phyloP scores from a whole-genome alignment of 331 rosid genomes.

The Pyracantha coccinea region DNA sequence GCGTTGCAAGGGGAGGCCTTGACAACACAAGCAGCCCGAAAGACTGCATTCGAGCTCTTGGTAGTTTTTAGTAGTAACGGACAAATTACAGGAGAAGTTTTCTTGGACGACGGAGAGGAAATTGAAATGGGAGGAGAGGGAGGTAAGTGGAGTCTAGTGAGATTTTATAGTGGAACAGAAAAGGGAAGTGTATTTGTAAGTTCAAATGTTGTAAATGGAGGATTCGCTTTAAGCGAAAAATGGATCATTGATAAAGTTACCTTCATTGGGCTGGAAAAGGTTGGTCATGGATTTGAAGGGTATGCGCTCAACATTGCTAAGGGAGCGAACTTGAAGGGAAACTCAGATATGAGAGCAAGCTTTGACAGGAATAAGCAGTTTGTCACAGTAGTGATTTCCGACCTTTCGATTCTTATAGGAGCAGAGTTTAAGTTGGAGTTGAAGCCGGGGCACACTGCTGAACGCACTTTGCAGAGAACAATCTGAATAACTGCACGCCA shows the following conservation, averaged over 20 bases:
- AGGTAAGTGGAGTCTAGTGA: constrained; percentile 55
- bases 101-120: constrained; percentile 73
- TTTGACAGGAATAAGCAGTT: constrained; percentile 28
- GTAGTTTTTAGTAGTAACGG: constrained; percentile 31
- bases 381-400: constrained; percentile 26
- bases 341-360: constrained; percentile 13
- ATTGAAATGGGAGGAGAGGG: constrained; percentile 44
- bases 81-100: constrained; percentile 48
- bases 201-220: constrained; percentile 53
- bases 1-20: constrained; percentile 66
- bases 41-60: constrained; percentile 56
- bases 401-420: constrained; percentile 46
- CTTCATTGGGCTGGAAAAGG: constrained; percentile 49
- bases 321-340: constrained; percentile 18
- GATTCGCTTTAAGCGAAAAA: constrained; percentile 40
- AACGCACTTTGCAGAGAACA: background rate
- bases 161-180: constrained; percentile 22
- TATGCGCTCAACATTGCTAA: constrained; percentile 17
- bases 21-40: constrained; percentile 57
- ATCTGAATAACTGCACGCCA: too few relatives aligned
- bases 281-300: constrained; percentile 2
- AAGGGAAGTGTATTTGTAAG: constrained; percentile 24
- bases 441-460: background rate
- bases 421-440: constrained; percentile 43
- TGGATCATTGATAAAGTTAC: constrained; percentile 59